phyloP scores from a whole-genome alignment of 1,284 basidiomycete genomes.

The Acaromyces ingoldii region DNA sequence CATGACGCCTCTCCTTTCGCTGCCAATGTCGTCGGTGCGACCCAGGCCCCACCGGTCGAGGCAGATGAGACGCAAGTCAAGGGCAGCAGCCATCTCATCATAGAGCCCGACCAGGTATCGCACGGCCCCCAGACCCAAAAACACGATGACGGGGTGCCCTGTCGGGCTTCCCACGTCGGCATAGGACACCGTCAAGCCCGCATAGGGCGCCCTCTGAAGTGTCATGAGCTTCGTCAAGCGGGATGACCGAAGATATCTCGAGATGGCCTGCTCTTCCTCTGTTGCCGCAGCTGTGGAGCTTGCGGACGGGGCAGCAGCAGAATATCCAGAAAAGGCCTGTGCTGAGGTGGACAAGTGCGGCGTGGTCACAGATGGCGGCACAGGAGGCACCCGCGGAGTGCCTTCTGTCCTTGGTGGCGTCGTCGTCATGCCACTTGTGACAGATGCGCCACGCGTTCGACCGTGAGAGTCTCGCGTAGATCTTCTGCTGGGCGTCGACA shows the following conservation, averaged over 20 bases:
- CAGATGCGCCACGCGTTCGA: neutral
- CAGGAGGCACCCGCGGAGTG: neutral
- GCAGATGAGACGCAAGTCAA: slow-evolving; percentile 82
- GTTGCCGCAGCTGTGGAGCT: too few relatives aligned
- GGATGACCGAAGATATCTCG: slow-evolving; percentile 5
- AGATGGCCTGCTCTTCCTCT: neutral
- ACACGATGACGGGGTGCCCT: slow-evolving; percentile 81
- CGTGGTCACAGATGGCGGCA: neutral
- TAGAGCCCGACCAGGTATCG: slow-evolving; percentile 89
- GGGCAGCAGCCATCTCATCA: slow-evolving; percentile 85
- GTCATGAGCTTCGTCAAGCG: slow-evolving; percentile 71
- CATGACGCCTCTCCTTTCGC: slow-evolving; percentile 67
- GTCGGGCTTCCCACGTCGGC: slow-evolving; percentile 79
- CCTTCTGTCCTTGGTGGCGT: too few relatives aligned
- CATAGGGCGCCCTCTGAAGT: slow-evolving; percentile 72
- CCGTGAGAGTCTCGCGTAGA: too few relatives aligned
- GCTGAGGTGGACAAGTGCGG: neutral
- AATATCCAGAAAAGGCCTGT: too few relatives aligned
- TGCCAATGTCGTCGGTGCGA: slow-evolving; percentile 66
- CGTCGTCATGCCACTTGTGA: neutral
- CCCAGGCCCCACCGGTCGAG: slow-evolving; percentile 96
- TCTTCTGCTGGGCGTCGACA: too few relatives aligned
- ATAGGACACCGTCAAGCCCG: slow-evolving; percentile 74
- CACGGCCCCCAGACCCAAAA: slow-evolving; percentile 87
- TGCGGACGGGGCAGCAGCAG: too few relatives aligned